These are phyloP conservation scores for Benincasa hispida DNA, from an alignment of 306 rosid species.

Conservation along the genomic window DNA sequence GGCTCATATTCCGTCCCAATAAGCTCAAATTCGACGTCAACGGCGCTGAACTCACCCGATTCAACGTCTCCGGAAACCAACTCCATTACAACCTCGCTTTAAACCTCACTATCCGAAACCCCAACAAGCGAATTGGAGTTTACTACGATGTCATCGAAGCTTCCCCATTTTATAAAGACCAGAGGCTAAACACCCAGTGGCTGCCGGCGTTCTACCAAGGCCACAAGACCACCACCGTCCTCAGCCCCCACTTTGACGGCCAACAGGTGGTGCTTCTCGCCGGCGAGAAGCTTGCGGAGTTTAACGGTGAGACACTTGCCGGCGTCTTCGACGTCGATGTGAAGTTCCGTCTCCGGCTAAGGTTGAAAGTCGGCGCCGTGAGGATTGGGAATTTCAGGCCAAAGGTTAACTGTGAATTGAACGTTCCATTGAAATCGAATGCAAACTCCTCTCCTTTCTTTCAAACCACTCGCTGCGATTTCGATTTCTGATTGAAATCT, in stretches of 20 bases:
- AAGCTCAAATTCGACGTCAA: constrained; percentile 29
- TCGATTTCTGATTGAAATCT: constrained; percentile 26
- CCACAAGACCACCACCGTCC: constrained; percentile 24
- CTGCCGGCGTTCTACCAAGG: constrained; percentile 32
- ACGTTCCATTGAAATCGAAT: constrained; percentile 28
- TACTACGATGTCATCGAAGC: constrained; percentile 35
- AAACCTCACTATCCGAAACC: constrained; percentile 33
- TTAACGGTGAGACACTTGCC: constrained; percentile 8
- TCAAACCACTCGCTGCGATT: constrained; percentile 36
- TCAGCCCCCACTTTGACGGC: constrained; percentile 23
- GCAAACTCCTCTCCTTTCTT: constrained; percentile 22
- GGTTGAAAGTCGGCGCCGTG: constrained; percentile 34
- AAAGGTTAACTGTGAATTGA: constrained; percentile 37
- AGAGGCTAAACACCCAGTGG: constrained; percentile 3
- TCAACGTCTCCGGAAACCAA: constrained; percentile 19
- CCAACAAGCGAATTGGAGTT: constrained; percentile 36
- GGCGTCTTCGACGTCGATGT: constrained; percentile 27
- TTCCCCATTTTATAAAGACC: constrained; percentile 23
- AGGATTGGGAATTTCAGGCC: constrained; percentile 42
- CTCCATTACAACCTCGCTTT: constrained; percentile 12
- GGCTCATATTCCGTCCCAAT: constrained; percentile 42
- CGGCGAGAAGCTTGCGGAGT: constrained; percentile 8
- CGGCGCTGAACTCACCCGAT: constrained; percentile 37
- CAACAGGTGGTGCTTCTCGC: constrained; percentile 6
- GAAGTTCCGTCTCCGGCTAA: constrained; percentile 10